Base-by-base conservation (phyloP, 305 asterid species). In the Fraxinus sp. region DNA sequence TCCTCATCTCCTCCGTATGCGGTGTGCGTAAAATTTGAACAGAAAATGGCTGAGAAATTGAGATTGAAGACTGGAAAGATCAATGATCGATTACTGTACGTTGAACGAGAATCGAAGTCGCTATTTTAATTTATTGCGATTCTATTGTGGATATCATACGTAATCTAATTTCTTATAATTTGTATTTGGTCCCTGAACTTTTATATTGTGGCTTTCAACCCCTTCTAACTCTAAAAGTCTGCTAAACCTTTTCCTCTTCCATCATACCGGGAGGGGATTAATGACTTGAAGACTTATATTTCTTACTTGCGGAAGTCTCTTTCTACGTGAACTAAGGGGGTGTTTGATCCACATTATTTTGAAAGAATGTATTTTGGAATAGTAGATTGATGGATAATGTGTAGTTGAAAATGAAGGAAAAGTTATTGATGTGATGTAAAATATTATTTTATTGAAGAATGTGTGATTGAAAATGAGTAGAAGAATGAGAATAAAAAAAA, bases 1-100 rank as follows among this genome's bases (percentile, higher is more conserved):
- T 92, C 83, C 84, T 88, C 96, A 88, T 91, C 87, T 73, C 24
- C 71, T 41, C 35, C 3, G 20, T 72, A 7, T 73, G 55, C 26
- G 26, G 77, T 10, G 79, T 39, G 37, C 32, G 36, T 44, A 20
- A 74, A 37, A 76, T 5, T 32, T n/a, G 71, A 57, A 10, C 35
- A 37, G 28, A 16, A 32, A 7, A 20, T 73, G 66, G 72, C 74
- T 76, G 81, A 44, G 41, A 35, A 62, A 79, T 44, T 33, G 22
- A 37, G 35, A 82, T 28, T 72, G 33, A 52, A 62, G 55, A 32
- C 49, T 59, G 52, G 14, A 62, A 20, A 49, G 14, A 32, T 8
- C 46, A 74, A 41, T 2, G 14, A 41, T 14, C 79, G 70, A 73
- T 57, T 41, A 57, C 82, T 11, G 75, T 33, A 35, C 14, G 74